phyloP scores from a whole-genome alignment of 129 eudicot species.

The Flaveria linearis region DNA sequence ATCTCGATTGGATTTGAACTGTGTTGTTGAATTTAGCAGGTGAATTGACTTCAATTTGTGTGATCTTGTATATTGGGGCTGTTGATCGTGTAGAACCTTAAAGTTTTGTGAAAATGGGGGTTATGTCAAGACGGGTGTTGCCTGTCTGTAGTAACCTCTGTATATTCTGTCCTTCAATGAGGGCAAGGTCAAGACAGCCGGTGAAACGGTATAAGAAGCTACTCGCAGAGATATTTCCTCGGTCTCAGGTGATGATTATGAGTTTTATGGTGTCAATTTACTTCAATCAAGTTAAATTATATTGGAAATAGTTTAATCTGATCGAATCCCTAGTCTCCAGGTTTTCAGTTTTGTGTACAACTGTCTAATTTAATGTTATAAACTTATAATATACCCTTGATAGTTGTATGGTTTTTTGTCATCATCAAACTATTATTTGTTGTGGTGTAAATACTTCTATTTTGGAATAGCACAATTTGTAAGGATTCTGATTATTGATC shows the following conservation, averaged over 20 bases:
- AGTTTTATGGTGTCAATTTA: background rate
- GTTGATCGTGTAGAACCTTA: conserved; percentile 13
- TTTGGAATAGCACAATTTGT: background rate
- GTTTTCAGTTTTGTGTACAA: background rate
- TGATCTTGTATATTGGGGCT: conserved; percentile 19
- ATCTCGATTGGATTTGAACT: background rate
- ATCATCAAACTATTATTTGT: background rate
- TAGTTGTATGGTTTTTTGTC: conserved; percentile 3
- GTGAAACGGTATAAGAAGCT: conserved; percentile 77
- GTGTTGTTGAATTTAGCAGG: conserved; percentile 4
- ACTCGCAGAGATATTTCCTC: conserved; percentile 68
- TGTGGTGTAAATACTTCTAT: background rate
- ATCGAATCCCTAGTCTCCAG: conserved; percentile 5
- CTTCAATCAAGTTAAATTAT: background rate
- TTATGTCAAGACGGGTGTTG: conserved; percentile 72
- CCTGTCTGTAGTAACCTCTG: conserved; percentile 75
- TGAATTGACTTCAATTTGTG: conserved; percentile 15
- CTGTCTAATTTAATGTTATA: background rate
- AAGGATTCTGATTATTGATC: background rate
- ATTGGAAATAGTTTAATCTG: background rate
- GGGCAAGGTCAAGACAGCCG: conserved; percentile 83
- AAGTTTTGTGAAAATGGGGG: conserved; percentile 56
- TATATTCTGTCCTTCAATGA: conserved; percentile 68
- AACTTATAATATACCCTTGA: background rate
- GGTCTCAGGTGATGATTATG: conserved; percentile 55